Evolutionary conservation across 2,329 filamentous ascomycete species (phyloP), one percentile per base, ranked within the genome.

Genomic region (Sporothrix pseudoabietina): DNA sequence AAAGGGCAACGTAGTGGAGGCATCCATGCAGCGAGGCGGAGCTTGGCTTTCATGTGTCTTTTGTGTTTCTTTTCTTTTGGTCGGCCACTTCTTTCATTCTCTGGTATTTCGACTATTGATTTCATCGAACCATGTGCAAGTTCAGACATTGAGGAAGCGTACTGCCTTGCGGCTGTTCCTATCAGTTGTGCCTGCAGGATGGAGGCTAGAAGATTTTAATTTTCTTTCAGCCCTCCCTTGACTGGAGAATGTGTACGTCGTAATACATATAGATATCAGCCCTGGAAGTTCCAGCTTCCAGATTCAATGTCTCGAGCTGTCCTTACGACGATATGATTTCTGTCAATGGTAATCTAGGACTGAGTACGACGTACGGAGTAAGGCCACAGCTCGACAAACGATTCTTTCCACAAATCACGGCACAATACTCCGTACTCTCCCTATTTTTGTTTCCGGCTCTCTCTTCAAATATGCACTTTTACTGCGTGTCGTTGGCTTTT

Each of bases 11-110:
- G 44, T 7, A 12, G 63, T 68, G 44, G 63, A 52, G 26, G 22
- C 22, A 9, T 65, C 44, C 10, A 68, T 68, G 63, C 63, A 32
- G n/a, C 35, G 39, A 30, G 61, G 61, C 61, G 35, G 63, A 72
- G 32, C 44, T 71, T 41, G 39, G 12, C 35, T 41, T 66, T 26
- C 44, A 19, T 47, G 30, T 26, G 52, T 47, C 44, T 30, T 47
- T 44, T 39, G 52, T 47, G 7, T 71, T 32, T 39, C 14, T 4
- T 44, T 44, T 57, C 22, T 39, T 55, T 55, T 57, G 30, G 16
- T 7, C 12, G 19, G 16, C 16, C 10, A 39, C n/a, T 68, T 4
- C n/a, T 71, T 30, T 61, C 26, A 10, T 26, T 54, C 19, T 30
- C 32, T 44, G 16, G 10, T 44, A 22, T 19, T 39, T 59, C 30